A percentile compares a stretch with the other conserved stretches of the same genome.
These are phyloP conservation scores for Pseudonitzschia multiseries DNA, from an alignment of 108 stramenopile species.

Conservation along the genomic window DNA sequence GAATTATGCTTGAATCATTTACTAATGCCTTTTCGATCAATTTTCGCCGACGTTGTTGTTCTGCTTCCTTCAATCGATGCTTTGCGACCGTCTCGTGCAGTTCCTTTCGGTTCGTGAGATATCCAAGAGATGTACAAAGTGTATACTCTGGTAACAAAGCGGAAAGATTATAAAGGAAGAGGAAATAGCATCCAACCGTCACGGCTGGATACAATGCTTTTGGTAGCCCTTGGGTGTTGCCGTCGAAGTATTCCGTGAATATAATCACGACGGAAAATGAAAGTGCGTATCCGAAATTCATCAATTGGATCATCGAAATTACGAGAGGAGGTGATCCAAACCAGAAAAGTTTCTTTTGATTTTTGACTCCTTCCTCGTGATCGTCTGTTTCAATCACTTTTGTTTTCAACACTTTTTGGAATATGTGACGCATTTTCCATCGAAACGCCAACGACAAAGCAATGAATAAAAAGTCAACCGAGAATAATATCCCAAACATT, in stretches of 20 bases:
- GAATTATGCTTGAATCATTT: background rate
- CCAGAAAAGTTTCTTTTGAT: constrained; percentile 79
- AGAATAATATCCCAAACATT: constrained; percentile 43
- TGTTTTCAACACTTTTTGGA: constrained; percentile 3
- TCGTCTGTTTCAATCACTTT: constrained; percentile 2
- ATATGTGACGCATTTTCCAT: constrained; percentile 21
- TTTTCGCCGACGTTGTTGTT: constrained; percentile 32
- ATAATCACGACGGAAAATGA: constrained; percentile 68
- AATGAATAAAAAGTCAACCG: constrained; percentile 39
- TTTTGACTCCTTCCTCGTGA: constrained; percentile 11
- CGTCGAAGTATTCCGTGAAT: constrained; percentile 42
- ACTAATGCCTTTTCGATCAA: constrained; percentile 10
- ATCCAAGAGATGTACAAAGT: constrained; percentile 80
- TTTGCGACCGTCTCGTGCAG: constrained; percentile 52
- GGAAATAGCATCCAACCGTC: constrained; percentile 46
- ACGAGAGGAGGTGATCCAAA: constrained; percentile 65
- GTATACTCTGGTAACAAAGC: constrained; percentile 78
- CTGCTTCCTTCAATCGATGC: constrained; percentile 52
- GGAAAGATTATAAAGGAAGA: constrained; percentile 61
- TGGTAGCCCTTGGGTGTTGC: background rate
- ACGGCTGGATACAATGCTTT: constrained; percentile 32
- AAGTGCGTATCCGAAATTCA: constrained; percentile 89
- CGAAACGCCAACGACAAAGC: constrained; percentile 34
- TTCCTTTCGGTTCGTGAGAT: constrained; percentile 62
- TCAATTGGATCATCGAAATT: constrained; percentile 70